Evolutionary conservation across 1,139 yeast genomes (phyloP), one percentile per base, ranked within the genome.

Genomic region (Geotrichum candidum): DNA sequence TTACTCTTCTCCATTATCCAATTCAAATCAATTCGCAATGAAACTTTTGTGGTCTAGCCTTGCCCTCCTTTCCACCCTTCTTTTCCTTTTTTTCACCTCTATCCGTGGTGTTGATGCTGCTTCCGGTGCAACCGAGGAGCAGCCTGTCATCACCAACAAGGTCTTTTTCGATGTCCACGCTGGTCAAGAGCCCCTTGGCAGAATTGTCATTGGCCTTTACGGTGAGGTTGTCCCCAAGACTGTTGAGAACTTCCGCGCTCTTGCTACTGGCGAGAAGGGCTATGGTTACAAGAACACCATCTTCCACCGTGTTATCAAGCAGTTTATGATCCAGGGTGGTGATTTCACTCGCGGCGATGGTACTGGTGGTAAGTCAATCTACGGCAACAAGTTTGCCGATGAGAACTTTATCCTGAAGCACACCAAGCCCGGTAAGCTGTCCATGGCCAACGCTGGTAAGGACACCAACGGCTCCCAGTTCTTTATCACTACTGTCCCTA

Each of bases 241-340:
- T 64, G 86, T 89, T 66, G 96, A 89, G 78, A 92, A 92, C 71
- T 77, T 77, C 72, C 74, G 77, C 76, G 90, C 90, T 66, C 79
- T 87, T 72, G 80, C 85, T 75, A 86, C 91, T 66, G 91, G 91
- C 69, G 91, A 87, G 78, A 84, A 86, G 80, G 91, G 92, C 62
- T 86, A 77, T 67, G 96, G 96, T 68, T 90, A 88, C 84, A 86
- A 88, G 74, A 84, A 83, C 69, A 88, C 96, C 41, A 80, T 84
- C 68, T 91, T 91, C 91, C 97, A 91, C 85, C 86, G 97, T 79
- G 92, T 91, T 68, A 91, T 91, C 73, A 94, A 95, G 72, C 83
- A 87, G 72, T 91, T 91, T 80, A 91, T 91, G 97, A 83, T 91
- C 76, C 97, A 91, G 81, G 97, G 97, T 78, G 97, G 97, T 80